Evolutionary conservation across 75 land plant species (phyloP).

Genomic region (Picea sitchensis): DNA sequence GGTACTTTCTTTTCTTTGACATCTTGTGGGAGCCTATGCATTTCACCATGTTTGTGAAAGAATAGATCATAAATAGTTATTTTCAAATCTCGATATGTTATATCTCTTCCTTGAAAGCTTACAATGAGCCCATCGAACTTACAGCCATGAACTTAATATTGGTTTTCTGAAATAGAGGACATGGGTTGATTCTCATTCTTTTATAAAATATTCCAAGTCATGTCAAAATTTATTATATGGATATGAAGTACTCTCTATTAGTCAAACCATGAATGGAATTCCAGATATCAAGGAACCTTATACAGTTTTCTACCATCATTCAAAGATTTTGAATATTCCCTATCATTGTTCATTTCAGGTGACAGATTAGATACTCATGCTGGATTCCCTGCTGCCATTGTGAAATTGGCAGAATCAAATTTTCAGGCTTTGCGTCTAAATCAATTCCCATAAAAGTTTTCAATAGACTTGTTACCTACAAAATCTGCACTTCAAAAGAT

Average conservation of each 20-base stretch:
- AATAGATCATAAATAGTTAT: conserved; percentile 1
- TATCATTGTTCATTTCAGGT: background rate
- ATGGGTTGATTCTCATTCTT: background rate
- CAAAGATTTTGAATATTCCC: background rate
- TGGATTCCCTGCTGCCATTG: background rate
- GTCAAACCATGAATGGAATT: background rate
- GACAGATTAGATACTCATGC: background rate
- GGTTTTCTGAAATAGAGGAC: background rate
- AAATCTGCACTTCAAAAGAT: no score
- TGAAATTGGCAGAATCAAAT: background rate
- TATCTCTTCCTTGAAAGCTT: background rate
- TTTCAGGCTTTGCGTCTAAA: background rate
- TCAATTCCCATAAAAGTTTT: no score
- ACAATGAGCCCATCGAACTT: background rate
- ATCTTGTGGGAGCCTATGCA: background rate
- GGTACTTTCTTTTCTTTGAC: background rate
- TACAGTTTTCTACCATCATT: background rate
- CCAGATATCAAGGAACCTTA: background rate
- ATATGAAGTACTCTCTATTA: background rate
- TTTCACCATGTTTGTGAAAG: background rate
- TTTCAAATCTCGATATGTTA: background rate
- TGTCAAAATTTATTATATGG: background rate
- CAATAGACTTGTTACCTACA: no score
- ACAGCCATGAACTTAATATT: background rate
- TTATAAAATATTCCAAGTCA: background rate